phyloP scores from a whole-genome alignment of 805 yeast genomes.

The Clavispora fructus region DNA sequence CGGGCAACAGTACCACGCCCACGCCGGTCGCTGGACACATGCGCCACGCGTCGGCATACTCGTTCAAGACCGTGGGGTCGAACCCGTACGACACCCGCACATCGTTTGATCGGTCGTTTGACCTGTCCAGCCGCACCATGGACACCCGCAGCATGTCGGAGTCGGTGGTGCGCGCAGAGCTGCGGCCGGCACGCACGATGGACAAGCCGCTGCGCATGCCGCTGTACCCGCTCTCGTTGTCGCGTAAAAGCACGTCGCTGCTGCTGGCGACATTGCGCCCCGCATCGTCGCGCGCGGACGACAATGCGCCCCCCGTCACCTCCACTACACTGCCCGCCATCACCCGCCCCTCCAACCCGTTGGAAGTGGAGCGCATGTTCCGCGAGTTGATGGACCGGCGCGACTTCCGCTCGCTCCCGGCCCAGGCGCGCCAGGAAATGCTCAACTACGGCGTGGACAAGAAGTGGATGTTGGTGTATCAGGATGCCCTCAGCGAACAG shows the following conservation, averaged over 20 bases:
- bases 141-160: conserved; percentile 3
- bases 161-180: neutral
- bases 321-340: neutral
- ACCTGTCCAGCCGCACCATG: neutral
- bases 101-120: neutral
- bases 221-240: conserved; percentile 3
- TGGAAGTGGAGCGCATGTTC: conserved; percentile 69
- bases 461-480: conserved; percentile 88
- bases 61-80: conserved; percentile 22
- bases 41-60: conserved; percentile 36
- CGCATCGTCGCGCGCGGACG: neutral
- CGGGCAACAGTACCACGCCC: conserved; percentile 16
- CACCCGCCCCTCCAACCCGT: conserved; percentile 48
- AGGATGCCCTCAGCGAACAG: conserved; percentile 74
- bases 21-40: conserved; percentile 26
- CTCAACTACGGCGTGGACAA: conserved; percentile 66
- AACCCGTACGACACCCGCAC: conserved; percentile 29
- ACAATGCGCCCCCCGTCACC: conserved; percentile 5
- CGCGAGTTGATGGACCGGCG: conserved; percentile 77
- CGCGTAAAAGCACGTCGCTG: conserved; percentile 5
- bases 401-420: conserved; percentile 67
- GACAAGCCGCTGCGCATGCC: conserved; percentile 4
- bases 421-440: conserved; percentile 72
- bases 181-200: conserved; percentile 1
- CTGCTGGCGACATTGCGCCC: neutral